These are phyloP conservation scores for Naganishia vishniacii DNA, from an alignment of 768 basidiomycete species.

Conservation along the genomic window DNA sequence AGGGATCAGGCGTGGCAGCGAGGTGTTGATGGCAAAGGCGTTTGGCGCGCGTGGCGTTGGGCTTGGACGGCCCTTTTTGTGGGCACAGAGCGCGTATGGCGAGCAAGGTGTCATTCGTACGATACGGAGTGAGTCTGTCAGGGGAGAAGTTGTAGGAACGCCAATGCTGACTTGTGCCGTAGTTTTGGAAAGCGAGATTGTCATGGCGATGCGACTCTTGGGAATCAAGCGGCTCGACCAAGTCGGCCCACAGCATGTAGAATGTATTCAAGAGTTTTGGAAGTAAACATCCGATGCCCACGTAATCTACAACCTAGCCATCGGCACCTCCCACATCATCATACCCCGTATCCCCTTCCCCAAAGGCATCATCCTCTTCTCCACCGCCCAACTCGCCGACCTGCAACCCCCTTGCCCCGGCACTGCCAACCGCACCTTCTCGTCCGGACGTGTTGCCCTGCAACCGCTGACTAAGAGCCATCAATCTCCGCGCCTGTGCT, in stretches of 20 bases:
- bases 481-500: slow-evolving; percentile 36
- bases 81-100: slow-evolving; percentile 49
- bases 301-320: neutral
- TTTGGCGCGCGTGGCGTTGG: slow-evolving; percentile 53
- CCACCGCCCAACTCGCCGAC: slow-evolving; percentile 33
- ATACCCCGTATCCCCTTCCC: slow-evolving; percentile 15
- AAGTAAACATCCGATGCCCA: neutral
- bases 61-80: slow-evolving; percentile 49
- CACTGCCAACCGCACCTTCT: slow-evolving; percentile 34
- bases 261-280: slow-evolving; percentile 43
- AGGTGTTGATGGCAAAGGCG: slow-evolving; percentile 81
- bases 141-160: neutral
- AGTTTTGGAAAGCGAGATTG: slow-evolving; percentile 47
- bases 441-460: slow-evolving; percentile 39
- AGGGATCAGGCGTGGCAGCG: slow-evolving; percentile 71
- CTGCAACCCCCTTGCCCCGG: slow-evolving; percentile 40
- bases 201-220: slow-evolving; percentile 43
- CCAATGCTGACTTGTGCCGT: neutral
- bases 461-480: slow-evolving; percentile 40
- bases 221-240: slow-evolving; percentile 38
- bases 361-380: slow-evolving; percentile 20
- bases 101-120: slow-evolving; percentile 48
- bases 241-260: slow-evolving; percentile 40
- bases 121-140: slow-evolving; percentile 45
- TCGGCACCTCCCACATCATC: slow-evolving; percentile 25